phyloP scores from a whole-genome alignment of 2,329 filamentous ascomycete genomes.

The Cyphellophora attinorum region DNA sequence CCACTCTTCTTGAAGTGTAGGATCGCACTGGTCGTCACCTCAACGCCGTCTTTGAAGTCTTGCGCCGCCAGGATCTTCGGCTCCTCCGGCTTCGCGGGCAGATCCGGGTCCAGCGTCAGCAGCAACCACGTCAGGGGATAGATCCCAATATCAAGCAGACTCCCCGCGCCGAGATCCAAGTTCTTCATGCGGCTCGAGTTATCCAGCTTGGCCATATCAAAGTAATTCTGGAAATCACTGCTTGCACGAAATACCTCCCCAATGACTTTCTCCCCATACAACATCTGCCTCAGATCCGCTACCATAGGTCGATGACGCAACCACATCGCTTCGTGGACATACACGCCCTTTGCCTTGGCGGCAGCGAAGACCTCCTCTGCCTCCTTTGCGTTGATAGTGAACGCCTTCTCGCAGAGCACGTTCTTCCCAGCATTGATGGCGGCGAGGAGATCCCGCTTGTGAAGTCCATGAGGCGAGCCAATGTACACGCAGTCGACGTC shows the following conservation, averaged over 20 bases:
- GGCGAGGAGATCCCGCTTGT: slow-evolving; percentile 82
- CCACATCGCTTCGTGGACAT: slow-evolving; percentile 77
- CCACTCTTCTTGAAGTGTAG: slow-evolving; percentile 25
- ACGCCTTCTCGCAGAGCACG: slow-evolving; percentile 82
- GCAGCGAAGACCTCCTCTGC: slow-evolving; percentile 60
- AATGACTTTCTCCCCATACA: slow-evolving; percentile 39
- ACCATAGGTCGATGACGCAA: slow-evolving; percentile 79
- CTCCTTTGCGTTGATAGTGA: slow-evolving; percentile 75
- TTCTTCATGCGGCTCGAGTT: slow-evolving; percentile 52
- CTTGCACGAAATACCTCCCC: slow-evolving; percentile 48
- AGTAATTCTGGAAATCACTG: slow-evolving; percentile 36
- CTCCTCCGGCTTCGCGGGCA: slow-evolving; percentile 50
- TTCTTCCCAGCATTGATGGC: slow-evolving; percentile 75
- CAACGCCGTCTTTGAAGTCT: slow-evolving; percentile 19
- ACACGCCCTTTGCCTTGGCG: slow-evolving; percentile 62
- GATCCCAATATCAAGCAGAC: slow-evolving; percentile 74
- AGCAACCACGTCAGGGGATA: slow-evolving; percentile 88
- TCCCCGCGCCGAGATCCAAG: slow-evolving; percentile 69
- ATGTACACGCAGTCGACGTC: slow-evolving; percentile 23
- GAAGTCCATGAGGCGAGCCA: slow-evolving; percentile 59
- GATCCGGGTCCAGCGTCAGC: slow-evolving; percentile 69
- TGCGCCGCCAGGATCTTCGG: slow-evolving; percentile 57
- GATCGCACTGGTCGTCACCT: slow-evolving; percentile 21
- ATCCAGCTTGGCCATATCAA: slow-evolving; percentile 8
- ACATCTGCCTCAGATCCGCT: slow-evolving; percentile 49